phyloP scores from a whole-genome alignment of 179 eudicot genomes.

The Silene noctiflora region DNA sequence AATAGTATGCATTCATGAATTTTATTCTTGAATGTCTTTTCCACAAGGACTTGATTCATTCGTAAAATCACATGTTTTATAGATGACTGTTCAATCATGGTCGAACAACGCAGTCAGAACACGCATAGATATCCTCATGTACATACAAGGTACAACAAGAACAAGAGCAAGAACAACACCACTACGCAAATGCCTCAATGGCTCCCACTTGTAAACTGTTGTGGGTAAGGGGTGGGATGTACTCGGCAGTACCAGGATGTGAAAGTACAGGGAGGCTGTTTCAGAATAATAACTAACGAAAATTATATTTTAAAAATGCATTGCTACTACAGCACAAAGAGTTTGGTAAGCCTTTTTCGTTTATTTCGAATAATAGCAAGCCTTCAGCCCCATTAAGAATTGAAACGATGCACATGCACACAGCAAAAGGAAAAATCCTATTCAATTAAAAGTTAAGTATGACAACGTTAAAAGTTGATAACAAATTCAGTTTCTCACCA shows the following conservation, averaged over 20 bases:
- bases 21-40: neutral
- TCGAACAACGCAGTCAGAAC: neutral
- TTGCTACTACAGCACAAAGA: neutral
- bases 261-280: neutral
- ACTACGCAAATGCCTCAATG: neutral
- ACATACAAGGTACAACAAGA: neutral
- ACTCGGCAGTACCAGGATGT: neutral
- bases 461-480: neutral
- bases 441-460: neutral
- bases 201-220: neutral
- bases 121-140: neutral
- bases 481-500: conserved; percentile 45
- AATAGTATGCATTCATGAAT: neutral
- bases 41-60: neutral
- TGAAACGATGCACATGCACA: neutral
- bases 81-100: neutral
- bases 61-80: neutral
- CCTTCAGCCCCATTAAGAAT: neutral
- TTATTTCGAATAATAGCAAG: neutral
- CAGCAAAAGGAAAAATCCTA: conserved; percentile 3
- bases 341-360: neutral
- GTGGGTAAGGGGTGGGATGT: neutral
- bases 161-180: neutral
- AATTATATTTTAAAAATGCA: neutral
- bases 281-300: neutral